Conservation (phyloP, 805 yeast genomes). For the Candida andamanensis region DNA sequence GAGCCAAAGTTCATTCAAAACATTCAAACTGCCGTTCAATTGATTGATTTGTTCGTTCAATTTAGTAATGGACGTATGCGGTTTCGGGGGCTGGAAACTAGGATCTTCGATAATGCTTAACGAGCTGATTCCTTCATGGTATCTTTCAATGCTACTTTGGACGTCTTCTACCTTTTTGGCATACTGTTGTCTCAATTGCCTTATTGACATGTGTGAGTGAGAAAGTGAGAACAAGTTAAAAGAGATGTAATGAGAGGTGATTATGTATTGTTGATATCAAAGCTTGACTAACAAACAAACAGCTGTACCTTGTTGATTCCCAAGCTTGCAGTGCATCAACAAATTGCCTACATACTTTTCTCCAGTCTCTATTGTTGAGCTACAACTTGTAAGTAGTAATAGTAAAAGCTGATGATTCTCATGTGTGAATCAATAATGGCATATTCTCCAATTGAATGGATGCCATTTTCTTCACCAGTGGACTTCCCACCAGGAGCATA, state of each 20-base stretch:
- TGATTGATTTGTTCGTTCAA: constrained; percentile 9
- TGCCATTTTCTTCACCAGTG: constrained; percentile 14
- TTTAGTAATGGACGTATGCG: constrained; percentile 9
- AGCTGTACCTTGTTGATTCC: no score
- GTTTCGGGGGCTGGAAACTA: constrained; percentile 6
- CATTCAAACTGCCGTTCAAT: constrained; percentile 5
- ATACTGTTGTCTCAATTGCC: constrained; percentile 7
- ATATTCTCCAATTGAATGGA: constrained; percentile 35
- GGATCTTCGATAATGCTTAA: constrained; percentile 15
- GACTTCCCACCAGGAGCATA: constrained; percentile 22
- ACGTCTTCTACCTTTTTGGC: constrained; percentile 1
- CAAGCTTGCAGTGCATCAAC: no score
- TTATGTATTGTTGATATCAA: no score
- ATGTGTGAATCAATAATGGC: constrained; percentile 28
- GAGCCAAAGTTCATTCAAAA: constrained; percentile 23
- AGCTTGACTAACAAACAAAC: no score
- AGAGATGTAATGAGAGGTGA: no score
- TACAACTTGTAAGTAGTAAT: constrained; percentile 30
- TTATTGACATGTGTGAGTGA: constrained; percentile 1
- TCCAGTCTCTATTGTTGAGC: no score
- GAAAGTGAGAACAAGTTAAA: no score
- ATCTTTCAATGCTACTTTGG: constrained; percentile 7
- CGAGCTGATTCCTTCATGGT: constrained; percentile 9
- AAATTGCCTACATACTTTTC: no score
- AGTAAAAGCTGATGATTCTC: constrained; percentile 32